Conservation (phyloP, 257 asterid genomes). For the Solanum medicagineum region DNA sequence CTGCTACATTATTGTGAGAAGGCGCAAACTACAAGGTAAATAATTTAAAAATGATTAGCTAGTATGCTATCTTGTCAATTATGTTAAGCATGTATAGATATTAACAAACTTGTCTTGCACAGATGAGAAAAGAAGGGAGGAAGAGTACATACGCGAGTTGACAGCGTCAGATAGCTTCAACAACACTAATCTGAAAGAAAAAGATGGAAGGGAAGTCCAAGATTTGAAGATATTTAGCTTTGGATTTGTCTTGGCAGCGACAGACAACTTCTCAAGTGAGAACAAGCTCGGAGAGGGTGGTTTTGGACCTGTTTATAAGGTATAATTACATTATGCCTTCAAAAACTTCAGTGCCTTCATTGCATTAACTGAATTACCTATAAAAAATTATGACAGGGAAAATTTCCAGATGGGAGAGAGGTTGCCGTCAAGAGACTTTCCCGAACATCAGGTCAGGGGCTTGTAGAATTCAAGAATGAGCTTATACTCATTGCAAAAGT, state of each 20-base stretch:
- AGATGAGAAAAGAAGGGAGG: conserved; percentile 16
- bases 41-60: not conserved
- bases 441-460: conserved; percentile 43
- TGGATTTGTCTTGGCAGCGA: conserved; percentile 33
- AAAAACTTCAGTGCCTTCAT: not conserved
- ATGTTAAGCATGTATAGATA: not conserved
- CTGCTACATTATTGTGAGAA: not conserved
- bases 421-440: conserved; percentile 58
- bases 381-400: conserved; percentile 21
- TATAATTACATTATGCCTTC: not conserved
- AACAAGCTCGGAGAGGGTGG: conserved; percentile 58
- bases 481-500: conserved; percentile 45
- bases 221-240: conserved; percentile 33
- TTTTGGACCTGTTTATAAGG: conserved; percentile 38
- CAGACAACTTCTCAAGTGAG: conserved; percentile 27
- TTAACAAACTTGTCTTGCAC: not conserved
- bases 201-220: conserved; percentile 21
- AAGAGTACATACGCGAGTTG: conserved; percentile 6
- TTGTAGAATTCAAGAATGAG: conserved; percentile 51
- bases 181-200: not conserved
- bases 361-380: not conserved
- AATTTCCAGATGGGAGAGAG: conserved; percentile 32
- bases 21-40: conserved; percentile 2
- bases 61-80: rapidly evolving
- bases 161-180: conserved; percentile 11